phyloP scores from a whole-genome alignment of 2,329 filamentous ascomycete genomes.

The Colletotrichum melonis region DNA sequence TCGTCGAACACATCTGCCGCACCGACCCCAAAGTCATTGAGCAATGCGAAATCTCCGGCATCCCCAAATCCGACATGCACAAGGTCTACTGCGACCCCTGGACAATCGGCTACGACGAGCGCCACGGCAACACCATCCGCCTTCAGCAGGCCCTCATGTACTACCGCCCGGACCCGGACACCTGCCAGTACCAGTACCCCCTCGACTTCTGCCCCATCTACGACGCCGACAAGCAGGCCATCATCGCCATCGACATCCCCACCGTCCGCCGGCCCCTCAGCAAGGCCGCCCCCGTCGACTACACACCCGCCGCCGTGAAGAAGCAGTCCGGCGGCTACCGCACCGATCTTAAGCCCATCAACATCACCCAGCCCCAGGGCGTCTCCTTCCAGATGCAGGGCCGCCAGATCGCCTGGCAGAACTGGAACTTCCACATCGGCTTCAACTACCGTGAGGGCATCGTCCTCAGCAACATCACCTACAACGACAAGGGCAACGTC shows the following conservation, averaged over 20 bases:
- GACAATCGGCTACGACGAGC: slow-evolving; percentile 95
- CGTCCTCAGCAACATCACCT: slow-evolving; percentile 89
- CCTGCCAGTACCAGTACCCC: slow-evolving; percentile 91
- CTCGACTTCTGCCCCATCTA: slow-evolving; percentile 95
- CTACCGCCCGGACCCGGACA: slow-evolving; percentile 86
- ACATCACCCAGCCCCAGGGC: slow-evolving; percentile 89
- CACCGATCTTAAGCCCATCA: slow-evolving; percentile 84
- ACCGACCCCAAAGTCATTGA: slow-evolving; percentile 89
- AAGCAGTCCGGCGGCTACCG: slow-evolving; percentile 77
- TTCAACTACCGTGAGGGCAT: slow-evolving; percentile 97
- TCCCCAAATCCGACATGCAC: slow-evolving; percentile 86
- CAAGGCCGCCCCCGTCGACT: slow-evolving; percentile 80
- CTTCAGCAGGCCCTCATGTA: slow-evolving; percentile 97
- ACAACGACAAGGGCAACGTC: slow-evolving; percentile 83
- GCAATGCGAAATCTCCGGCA: slow-evolving; percentile 86
- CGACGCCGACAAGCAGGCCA: slow-evolving; percentile 81
- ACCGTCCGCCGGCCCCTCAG: slow-evolving; percentile 80
- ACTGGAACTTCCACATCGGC: slow-evolving; percentile 92
- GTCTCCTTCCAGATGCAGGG: slow-evolving; percentile 86
- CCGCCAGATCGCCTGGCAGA: slow-evolving; percentile 85
- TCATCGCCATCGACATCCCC: slow-evolving; percentile 87
- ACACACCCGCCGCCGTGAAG: slow-evolving; percentile 79
- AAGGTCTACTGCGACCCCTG: slow-evolving; percentile 97
- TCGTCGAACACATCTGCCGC: slow-evolving; percentile 80
- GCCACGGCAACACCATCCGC: slow-evolving; percentile 81